Evolutionary conservation across 306 rosid species (phyloP).

Genomic region (Pterocarpus macrocarpus): DNA sequence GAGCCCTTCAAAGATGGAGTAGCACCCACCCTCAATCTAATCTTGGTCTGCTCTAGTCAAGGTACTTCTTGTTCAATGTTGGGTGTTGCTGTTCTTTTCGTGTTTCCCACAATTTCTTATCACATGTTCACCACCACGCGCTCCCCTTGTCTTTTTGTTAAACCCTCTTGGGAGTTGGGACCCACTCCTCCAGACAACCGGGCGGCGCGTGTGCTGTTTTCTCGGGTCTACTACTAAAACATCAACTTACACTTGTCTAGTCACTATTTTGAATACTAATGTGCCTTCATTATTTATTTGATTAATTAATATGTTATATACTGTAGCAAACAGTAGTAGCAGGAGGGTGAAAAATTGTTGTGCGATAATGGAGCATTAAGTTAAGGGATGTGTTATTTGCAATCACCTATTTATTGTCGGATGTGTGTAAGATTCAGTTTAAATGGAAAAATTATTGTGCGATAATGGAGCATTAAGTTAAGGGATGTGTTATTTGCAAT

Average conservation of each 20-base stretch:
- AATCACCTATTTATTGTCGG: too few relatives aligned
- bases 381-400: too few relatives aligned
- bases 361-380: too few relatives aligned
- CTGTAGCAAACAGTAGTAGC: too few relatives aligned
- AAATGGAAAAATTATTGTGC: too few relatives aligned
- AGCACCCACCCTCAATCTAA: slow-evolving; percentile 14
- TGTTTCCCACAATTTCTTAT: not conserved
- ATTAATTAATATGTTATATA: too few relatives aligned
- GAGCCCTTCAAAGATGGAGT: slow-evolving; percentile 59
- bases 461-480: too few relatives aligned
- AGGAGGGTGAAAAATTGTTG: not conserved
- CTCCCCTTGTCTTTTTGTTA: not conserved
- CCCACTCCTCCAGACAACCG: not conserved
- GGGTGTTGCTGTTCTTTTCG: not conserved
- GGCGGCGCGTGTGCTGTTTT: slow-evolving; percentile 46
- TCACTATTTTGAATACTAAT: too few relatives aligned
- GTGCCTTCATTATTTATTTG: too few relatives aligned
- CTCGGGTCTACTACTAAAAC: not conserved
- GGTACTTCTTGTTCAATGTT: slow-evolving; percentile 24
- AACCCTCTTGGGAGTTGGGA: not conserved
- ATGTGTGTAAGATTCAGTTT: too few relatives aligned
- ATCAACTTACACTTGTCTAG: not conserved
- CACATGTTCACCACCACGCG: not conserved
- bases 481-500: too few relatives aligned
- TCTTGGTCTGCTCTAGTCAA: not conserved